A percentile compares a stretch with the other conserved stretches of the same genome.
phyloP scores from a whole-genome alignment of 2,329 filamentous ascomycete species.

The Aspergillus tanneri region DNA sequence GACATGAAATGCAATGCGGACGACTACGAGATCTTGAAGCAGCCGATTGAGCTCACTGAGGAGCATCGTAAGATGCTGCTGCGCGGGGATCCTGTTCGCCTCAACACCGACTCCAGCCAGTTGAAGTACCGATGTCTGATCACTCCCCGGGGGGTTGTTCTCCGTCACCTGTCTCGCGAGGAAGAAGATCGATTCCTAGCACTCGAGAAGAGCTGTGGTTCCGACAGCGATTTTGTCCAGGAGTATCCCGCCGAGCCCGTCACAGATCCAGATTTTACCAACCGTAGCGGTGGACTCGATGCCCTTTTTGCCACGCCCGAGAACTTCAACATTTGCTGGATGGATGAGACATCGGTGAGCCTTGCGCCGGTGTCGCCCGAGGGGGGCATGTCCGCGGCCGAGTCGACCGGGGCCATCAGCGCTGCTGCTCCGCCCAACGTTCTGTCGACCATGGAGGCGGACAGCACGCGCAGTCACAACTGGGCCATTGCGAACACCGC shows the following conservation, averaged over 20 bases:
- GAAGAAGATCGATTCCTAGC: conserved; percentile 48
- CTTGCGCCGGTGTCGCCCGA: conserved; percentile 28
- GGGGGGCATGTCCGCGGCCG: conserved; percentile 22
- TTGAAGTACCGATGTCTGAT: conserved; percentile 47
- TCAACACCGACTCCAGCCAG: conserved; percentile 35
- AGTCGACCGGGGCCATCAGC: conserved; percentile 23
- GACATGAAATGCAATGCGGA: conserved; percentile 44
- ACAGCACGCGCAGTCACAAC: conserved; percentile 39
- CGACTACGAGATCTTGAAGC: conserved; percentile 42
- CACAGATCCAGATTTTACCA: conserved; percentile 44
- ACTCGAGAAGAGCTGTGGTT: conserved; percentile 41
- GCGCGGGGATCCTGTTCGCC: conserved; percentile 43
- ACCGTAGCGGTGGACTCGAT: conserved; percentile 46
- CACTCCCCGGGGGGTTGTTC: conserved; percentile 46
- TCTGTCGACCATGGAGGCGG: conserved; percentile 41
- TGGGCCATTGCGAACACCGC: conserved; percentile 39
- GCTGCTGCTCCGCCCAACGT: conserved; percentile 36
- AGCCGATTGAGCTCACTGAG: conserved; percentile 41
- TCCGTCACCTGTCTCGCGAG: conserved; percentile 46
- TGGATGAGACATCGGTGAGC: conserved; percentile 35
- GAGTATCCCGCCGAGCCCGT: conserved; percentile 39
- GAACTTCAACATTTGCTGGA: conserved; percentile 47
- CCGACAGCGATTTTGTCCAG: conserved; percentile 34
- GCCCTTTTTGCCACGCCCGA: conserved; percentile 47
- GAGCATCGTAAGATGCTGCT: conserved; percentile 44